A percentile compares a stretch with the other conserved stretches of the same genome.
Evolutionary conservation across 164 flowering plant species (phyloP).

Genomic region (Buxus sempervirens): DNA sequence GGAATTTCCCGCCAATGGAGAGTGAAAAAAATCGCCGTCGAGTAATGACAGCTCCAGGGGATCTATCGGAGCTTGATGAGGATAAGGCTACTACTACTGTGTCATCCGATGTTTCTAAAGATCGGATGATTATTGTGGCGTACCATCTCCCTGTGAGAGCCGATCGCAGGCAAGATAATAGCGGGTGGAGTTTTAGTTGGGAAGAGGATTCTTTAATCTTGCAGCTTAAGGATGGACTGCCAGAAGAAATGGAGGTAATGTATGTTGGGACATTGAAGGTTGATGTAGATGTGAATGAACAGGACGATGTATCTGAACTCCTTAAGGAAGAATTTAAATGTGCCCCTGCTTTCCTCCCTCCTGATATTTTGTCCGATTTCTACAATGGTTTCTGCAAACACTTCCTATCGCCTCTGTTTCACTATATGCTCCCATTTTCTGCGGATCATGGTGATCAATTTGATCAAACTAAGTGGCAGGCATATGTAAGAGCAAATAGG

Average conservation of each 20-base stretch:
- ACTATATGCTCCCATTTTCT: constrained; percentile 74
- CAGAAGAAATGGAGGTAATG: constrained; percentile 74
- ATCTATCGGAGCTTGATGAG: constrained; percentile 66
- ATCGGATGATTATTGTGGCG: constrained; percentile 67
- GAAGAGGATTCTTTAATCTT: constrained; percentile 68
- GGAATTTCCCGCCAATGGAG: constrained; percentile 58
- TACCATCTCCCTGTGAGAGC: constrained; percentile 74
- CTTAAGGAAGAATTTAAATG: constrained; percentile 67
- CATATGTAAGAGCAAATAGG: constrained; percentile 73
- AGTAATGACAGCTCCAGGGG: constrained; percentile 70
- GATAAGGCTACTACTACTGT: constrained; percentile 67
- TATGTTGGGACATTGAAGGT: constrained; percentile 67
- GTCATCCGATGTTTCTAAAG: constrained; percentile 62
- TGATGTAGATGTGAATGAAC: constrained; percentile 56
- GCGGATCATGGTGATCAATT: constrained; percentile 58
- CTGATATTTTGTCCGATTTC: constrained; percentile 47
- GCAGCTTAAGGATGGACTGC: constrained; percentile 73
- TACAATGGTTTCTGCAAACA: constrained; percentile 76
- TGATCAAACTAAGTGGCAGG: constrained; percentile 72
- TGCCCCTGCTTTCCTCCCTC: constrained; percentile 66
- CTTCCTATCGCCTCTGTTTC: constrained; percentile 79
- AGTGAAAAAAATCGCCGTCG: constrained; percentile 50
- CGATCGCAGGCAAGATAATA: constrained; percentile 54
- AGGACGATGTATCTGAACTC: constrained; percentile 68
- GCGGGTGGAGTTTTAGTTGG: constrained; percentile 80